A percentile compares a stretch with the other conserved stretches of the same genome.
These are phyloP conservation scores for Pinus albicaulis DNA, from an alignment of 75 land plant species.

Conservation along the genomic window DNA sequence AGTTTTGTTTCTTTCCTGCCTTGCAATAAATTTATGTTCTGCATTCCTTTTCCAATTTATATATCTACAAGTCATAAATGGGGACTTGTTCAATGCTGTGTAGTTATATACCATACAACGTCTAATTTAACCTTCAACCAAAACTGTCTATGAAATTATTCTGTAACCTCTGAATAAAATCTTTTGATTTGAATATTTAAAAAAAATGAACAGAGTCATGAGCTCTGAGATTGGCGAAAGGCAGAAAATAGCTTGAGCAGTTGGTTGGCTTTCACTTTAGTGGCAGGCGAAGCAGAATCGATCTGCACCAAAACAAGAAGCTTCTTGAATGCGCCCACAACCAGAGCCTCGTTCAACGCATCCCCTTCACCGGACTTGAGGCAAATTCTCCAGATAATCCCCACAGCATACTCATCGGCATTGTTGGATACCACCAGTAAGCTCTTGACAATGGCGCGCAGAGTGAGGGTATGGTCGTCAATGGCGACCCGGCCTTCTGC, in stretches of 20 bases:
- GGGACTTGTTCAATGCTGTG: too few species aligned
- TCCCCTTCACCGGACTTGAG: conserved; percentile 10
- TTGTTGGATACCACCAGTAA: conserved; percentile 15
- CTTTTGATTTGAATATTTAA: too few species aligned
- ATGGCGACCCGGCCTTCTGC: conserved; percentile 22
- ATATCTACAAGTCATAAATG: too few species aligned
- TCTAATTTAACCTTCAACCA: too few species aligned
- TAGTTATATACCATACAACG: too few species aligned
- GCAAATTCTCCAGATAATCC: conserved; percentile 16
- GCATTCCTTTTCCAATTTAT: too few species aligned
- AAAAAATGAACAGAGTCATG: neutral
- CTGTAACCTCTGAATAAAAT: too few species aligned
- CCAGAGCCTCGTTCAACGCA: conserved; percentile 10
- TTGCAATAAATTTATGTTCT: too few species aligned
- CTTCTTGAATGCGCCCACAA: conserved; percentile 20
- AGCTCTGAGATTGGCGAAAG: conserved; percentile 1
- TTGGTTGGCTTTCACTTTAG: conserved; percentile 21
- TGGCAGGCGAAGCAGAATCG: conserved; percentile 21
- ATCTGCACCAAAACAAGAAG: conserved; percentile 30
- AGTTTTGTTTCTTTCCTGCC: too few species aligned
- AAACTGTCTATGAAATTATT: too few species aligned
- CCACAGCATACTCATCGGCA: conserved; percentile 23
- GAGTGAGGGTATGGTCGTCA: conserved; percentile 6
- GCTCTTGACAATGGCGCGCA: conserved; percentile 16
- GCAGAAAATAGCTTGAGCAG: conserved; percentile 28